phyloP scores from a whole-genome alignment of 805 yeast species.

The Lipomyces orientalis region DNA sequence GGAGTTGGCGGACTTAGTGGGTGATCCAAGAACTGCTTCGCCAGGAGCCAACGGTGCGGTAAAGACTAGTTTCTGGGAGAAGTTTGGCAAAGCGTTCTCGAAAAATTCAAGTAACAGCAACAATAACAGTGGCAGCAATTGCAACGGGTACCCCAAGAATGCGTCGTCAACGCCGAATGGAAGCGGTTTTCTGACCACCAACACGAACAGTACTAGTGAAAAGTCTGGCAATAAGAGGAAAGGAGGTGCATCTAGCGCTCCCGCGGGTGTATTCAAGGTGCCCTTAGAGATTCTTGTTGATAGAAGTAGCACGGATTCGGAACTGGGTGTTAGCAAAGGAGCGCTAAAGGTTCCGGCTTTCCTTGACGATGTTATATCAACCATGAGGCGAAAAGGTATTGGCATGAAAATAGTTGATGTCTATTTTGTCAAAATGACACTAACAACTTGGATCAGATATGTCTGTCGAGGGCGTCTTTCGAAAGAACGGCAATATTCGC shows the following conservation, averaged over 20 bases:
- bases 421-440: background rate
- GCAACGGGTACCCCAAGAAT: slow-evolving; percentile 5
- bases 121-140: slow-evolving; percentile 18
- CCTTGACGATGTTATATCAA: slow-evolving; percentile 82
- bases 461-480: slow-evolving; percentile 93
- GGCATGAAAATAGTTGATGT: slow-evolving; percentile 49
- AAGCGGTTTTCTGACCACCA: background rate
- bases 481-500: slow-evolving; percentile 94
- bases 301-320: slow-evolving; percentile 80
- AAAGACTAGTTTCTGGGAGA: slow-evolving; percentile 55
- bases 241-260: slow-evolving; percentile 19
- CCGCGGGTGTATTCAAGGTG: slow-evolving; percentile 71
- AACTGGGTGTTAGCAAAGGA: slow-evolving; percentile 81
- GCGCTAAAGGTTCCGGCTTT: slow-evolving; percentile 81
- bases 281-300: slow-evolving; percentile 71
- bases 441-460: slow-evolving; percentile 46
- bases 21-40: slow-evolving; percentile 7
- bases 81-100: slow-evolving; percentile 50
- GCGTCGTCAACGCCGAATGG: slow-evolving; percentile 42
- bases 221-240: slow-evolving; percentile 32
- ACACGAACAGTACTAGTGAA: slow-evolving; percentile 7
- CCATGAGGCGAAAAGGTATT: slow-evolving; percentile 88
- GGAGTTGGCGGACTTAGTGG: slow-evolving; percentile 48
- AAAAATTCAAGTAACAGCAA: slow-evolving; percentile 35
- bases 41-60: slow-evolving; percentile 40